Evolutionary conservation across 2,329 filamentous ascomycete genomes (phyloP), one percentile per base, ranked within the genome.

Genomic region (Neurospora sp.): DNA sequence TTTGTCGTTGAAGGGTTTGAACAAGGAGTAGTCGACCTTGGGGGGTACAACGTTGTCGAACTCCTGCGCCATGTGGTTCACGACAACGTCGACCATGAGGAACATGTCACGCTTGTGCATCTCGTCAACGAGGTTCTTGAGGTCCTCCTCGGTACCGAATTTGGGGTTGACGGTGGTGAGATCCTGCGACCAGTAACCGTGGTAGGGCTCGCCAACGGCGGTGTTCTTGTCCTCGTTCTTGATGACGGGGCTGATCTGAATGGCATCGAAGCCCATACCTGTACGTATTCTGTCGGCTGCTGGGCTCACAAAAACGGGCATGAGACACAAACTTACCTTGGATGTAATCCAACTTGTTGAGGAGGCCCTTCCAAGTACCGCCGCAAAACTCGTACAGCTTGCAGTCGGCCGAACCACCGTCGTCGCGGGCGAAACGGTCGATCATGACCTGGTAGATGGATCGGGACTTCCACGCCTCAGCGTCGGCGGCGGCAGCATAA

Each of bases 291-390:
- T 46, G 67, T 36, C 19, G 41, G 67, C 40, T 19, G 19, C 28
- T 19, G 33, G 40, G 40, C 40, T 33, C 11, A n/a, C 17, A 38
- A n/a, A 19, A n/a, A 37, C 3, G 38, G 19, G 19, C n/a, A 37
- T 23, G 8, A 36, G 11, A 23, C 40, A 23, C 10, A 67, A 41
- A 12, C 74, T 73, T 67, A 74, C 83, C 83, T 74, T 87, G 82
- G 76, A 90, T 89, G 76, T 89, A 89, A 77, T 89, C 87, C 52
- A 90, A 82, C 72, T 86, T 83, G 71, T 85, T 82, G 73, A 84
- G 82, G 38, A 90, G 81, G 6, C 88, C 88, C 68, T 81, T 78
- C 75, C 85, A 91, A 0, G 85, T 87, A 17, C 88, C 88, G 52
- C 87, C 87, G 73, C 88, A 90, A 77, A 89, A 89, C 36, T 77